Evolutionary conservation across 305 asterid genomes (phyloP).

Genomic region (Rubia peregrina): DNA sequence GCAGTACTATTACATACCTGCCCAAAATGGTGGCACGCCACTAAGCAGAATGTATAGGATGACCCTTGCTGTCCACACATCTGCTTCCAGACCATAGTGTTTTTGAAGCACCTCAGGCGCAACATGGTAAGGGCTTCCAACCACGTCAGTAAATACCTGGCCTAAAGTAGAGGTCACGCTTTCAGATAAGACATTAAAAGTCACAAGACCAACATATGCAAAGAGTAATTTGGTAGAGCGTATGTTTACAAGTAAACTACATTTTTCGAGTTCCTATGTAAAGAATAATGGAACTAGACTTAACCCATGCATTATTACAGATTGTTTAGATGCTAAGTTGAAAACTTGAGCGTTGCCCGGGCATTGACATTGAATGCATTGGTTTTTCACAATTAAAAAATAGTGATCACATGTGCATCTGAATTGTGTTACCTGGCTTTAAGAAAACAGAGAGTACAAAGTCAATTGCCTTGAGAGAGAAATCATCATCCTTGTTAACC

Average conservation of each 20-base stretch:
- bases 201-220: too few species aligned
- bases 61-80: constrained; percentile 91
- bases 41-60: constrained; percentile 77
- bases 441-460: constrained; percentile 94
- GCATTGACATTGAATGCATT: too few species aligned
- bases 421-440: constrained; percentile 97
- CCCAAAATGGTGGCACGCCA: constrained; percentile 98
- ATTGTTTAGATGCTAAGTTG: background rate
- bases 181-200: constrained; percentile 16
- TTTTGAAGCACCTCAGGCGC: constrained; percentile 91
- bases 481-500: constrained; percentile 82
- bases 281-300: too few species aligned
- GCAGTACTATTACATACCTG: constrained; percentile 44
- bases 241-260: too few species aligned
- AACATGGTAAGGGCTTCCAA: constrained; percentile 91
- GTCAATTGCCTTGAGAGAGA: constrained; percentile 87
- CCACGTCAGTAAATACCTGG: constrained; percentile 82
- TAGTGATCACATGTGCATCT: background rate
- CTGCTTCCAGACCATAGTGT: constrained; percentile 87
- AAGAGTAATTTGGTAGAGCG: too few species aligned
- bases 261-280: too few species aligned
- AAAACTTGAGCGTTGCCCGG: too few species aligned
- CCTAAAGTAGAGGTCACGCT: constrained; percentile 35
- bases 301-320: too few species aligned
- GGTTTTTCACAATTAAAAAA: background rate